phyloP scores from a whole-genome alignment of 371 early-diverging fungal genomes.

The Rhizopus sp. region DNA sequence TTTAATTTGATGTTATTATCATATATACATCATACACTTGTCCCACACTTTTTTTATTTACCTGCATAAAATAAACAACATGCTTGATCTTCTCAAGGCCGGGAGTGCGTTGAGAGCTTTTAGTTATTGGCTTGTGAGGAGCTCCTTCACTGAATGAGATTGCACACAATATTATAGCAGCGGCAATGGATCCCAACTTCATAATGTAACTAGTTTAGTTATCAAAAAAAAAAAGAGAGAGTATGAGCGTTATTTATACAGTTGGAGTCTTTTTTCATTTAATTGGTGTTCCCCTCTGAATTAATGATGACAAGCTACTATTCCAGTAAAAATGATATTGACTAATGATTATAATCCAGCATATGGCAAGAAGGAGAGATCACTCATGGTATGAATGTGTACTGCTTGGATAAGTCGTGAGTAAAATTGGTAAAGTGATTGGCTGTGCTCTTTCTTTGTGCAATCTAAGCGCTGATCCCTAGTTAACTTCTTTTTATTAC shows the following conservation, averaged over 20 bases:
- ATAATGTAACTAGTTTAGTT: background rate
- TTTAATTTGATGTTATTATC: background rate
- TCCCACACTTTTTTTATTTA: background rate
- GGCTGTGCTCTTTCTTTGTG: too few relatives aligned
- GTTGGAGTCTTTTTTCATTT: background rate
- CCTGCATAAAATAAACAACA: constrained; percentile 34
- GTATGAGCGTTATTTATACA: background rate
- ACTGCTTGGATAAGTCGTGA: too few relatives aligned
- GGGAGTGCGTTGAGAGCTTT: background rate
- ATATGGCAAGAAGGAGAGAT: too few relatives aligned
- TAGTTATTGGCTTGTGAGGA: background rate
- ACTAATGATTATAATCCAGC: too few relatives aligned
- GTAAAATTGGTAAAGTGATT: too few relatives aligned
- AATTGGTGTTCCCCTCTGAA: too few relatives aligned
- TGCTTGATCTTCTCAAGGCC: constrained; percentile 32
- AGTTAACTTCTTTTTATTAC: too few relatives aligned
- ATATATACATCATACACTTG: too few relatives aligned
- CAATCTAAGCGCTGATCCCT: too few relatives aligned
- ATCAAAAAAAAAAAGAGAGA: background rate
- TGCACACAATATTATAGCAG: constrained; percentile 4
- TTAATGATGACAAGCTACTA: too few relatives aligned
- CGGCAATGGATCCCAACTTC: constrained; percentile 15
- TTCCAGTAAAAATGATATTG: too few relatives aligned
- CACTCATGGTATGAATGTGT: too few relatives aligned
- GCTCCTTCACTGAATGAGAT: constrained; percentile 1